phyloP scores from a whole-genome alignment of 1,139 yeast genomes.

The Kodamaea fungicola region DNA sequence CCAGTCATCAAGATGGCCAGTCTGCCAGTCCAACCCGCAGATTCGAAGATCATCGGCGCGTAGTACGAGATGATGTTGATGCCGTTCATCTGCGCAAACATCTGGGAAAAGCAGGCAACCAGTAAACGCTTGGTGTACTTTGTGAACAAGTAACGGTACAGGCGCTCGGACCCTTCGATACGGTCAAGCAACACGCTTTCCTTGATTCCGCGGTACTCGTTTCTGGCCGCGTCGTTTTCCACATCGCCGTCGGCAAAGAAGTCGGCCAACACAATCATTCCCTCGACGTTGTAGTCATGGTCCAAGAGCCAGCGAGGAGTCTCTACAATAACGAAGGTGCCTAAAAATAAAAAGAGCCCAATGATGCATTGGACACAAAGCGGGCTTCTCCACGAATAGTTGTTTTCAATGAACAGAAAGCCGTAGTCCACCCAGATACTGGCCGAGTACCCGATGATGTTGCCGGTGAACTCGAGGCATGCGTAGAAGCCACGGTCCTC shows the following conservation, averaged over 20 bases:
- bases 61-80: constrained; percentile 89
- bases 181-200: constrained; percentile 55
- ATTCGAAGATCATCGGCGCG: constrained; percentile 91
- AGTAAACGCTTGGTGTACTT: constrained; percentile 72
- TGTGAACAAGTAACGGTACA: constrained; percentile 62
- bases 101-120: constrained; percentile 86
- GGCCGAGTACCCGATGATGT: constrained; percentile 79
- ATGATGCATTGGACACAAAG: constrained; percentile 71
- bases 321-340: constrained; percentile 77
- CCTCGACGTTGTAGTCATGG: constrained; percentile 86
- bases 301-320: constrained; percentile 89
- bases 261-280: constrained; percentile 51
- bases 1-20: constrained; percentile 92
- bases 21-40: constrained; percentile 92
- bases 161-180: constrained; percentile 66
- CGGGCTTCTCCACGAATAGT: constrained; percentile 76
- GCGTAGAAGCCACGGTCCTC: constrained; percentile 86
- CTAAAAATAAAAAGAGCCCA: constrained; percentile 65
- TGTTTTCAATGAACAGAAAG: constrained; percentile 55
- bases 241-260: constrained; percentile 45
- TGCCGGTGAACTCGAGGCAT: constrained; percentile 90
- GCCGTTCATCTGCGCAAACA: constrained; percentile 92
- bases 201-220: constrained; percentile 36
- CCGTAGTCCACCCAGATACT: constrained; percentile 91
- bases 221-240: constrained; percentile 20